phyloP scores from a whole-genome alignment of 176 grass and related monocot genomes.

The Juncus inflexus region DNA sequence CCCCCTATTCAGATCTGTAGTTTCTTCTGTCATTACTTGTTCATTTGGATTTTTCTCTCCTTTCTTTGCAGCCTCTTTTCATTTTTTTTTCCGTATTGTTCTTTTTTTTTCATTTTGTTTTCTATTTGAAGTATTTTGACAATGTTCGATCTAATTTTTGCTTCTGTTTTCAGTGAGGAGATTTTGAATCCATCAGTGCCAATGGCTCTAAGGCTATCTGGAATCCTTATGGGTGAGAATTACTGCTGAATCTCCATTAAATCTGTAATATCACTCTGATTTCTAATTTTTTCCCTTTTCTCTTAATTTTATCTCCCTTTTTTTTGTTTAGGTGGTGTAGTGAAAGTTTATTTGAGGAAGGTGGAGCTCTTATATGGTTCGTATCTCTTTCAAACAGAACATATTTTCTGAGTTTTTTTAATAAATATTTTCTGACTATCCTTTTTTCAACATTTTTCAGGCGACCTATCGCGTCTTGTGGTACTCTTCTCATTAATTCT shows the following conservation, averaged over 20 bases:
- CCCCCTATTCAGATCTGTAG: too few species aligned
- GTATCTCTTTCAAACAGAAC: constrained; percentile 5
- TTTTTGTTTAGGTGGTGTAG: constrained; percentile 67
- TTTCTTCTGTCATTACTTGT: too few species aligned
- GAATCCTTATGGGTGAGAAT: constrained; percentile 86
- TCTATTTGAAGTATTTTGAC: too few species aligned
- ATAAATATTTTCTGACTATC: not conserved
- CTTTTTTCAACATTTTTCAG: constrained; percentile 32
- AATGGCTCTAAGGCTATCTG: constrained; percentile 85
- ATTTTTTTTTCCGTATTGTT: too few species aligned
- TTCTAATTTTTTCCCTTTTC: not conserved
- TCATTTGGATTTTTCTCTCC: too few species aligned
- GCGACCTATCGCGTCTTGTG: constrained; percentile 68
- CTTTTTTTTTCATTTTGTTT: too few species aligned
- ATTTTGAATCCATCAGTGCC: constrained; percentile 87
- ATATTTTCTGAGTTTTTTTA: not conserved
- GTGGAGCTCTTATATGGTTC: constrained; percentile 78
- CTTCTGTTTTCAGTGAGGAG: constrained; percentile 55
- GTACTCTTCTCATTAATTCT: constrained; percentile 29
- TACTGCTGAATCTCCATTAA: constrained; percentile 9
- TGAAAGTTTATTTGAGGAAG: constrained; percentile 92
- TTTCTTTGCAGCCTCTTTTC: too few species aligned
- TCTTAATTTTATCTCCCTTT: not conserved
- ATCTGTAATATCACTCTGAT: not conserved
- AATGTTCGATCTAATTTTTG: not conserved